phyloP scores from a whole-genome alignment of 1,284 basidiomycete genomes.

The Cryptococcus hybrid region DNA sequence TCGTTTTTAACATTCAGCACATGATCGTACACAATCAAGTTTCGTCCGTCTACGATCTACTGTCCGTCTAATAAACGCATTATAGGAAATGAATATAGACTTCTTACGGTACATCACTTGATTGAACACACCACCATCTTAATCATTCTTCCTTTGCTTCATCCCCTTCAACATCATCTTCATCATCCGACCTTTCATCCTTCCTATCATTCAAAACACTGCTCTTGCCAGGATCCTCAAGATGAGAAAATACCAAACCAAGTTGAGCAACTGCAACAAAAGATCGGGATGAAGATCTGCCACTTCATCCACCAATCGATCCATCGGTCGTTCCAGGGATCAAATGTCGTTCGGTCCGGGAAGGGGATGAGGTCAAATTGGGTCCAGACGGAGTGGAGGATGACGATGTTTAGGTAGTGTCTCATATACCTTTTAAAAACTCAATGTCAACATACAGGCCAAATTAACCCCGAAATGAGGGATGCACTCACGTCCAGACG shows the following conservation, averaged over 20 bases:
- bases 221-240: slow-evolving; percentile 64
- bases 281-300: slow-evolving; percentile 73
- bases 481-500: slow-evolving; percentile 76
- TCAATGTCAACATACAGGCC: background rate
- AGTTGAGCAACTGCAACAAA: slow-evolving; percentile 76
- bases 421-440: slow-evolving; percentile 72
- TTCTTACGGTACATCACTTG: too few species aligned
- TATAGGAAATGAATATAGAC: too few species aligned
- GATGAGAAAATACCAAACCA: slow-evolving; percentile 89
- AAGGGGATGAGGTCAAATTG: slow-evolving; percentile 72
- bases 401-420: slow-evolving; percentile 84
- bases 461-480: too few species aligned
- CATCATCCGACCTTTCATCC: slow-evolving; percentile 55
- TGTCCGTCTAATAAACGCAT: too few species aligned
- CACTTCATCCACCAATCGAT: slow-evolving; percentile 74
- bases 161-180: slow-evolving; percentile 44
- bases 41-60: too few species aligned
- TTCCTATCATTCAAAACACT: slow-evolving; percentile 39
- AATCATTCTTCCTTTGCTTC: slow-evolving; percentile 52
- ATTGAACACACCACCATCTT: too few species aligned
- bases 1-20: too few species aligned
- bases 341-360: slow-evolving; percentile 51
- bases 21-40: too few species aligned
- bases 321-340: slow-evolving; percentile 65
- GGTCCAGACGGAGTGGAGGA: slow-evolving; percentile 82